Evolutionary conservation across 768 basidiomycete species (phyloP), one percentile per base, ranked within the genome.

Genomic region (Pleurotus tuber-regium): DNA sequence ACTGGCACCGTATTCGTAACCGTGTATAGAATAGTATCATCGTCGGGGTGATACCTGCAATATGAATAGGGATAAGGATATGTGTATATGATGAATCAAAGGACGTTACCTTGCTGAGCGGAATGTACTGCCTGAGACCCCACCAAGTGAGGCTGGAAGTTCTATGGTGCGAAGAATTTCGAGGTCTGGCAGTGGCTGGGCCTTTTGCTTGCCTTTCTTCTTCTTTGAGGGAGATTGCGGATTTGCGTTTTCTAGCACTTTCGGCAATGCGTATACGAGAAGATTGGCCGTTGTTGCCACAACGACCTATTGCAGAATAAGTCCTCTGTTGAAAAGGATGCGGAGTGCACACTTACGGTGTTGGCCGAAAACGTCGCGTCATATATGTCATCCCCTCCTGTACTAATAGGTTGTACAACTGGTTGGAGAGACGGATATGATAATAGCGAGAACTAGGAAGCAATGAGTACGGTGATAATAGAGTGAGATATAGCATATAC

Each of bases 321-420:
- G 16, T 39, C 19, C 4, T 25, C n/a, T 30, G 29, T 49, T 51
- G 21, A 25, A 51, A 24, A 25, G 6, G 30, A 55, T 2, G 52
- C 41, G 30, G 33, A 26, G 54, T 38, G 12, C n/a, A 8, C 14
- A 66, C 75, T 53, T 61, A 90, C 90, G 18, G 76, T 80, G 9
- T 77, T 75, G 4, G 74, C 68, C 23, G 87, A 86, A 72, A 97
- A 89, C 5, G 90, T 78, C 14, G 82, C 83, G 60, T 96, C 94
- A 53, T 92, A 96, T 39, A 98, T 83, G 66, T 97, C 56, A 31
- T 44, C 93, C 40, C 84, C 86, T 10, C 80, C 79, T 12, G 82
- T 73, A 38, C 83, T 71, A 36, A 90, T 71, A 3, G 82, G 63
- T 18, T 65, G 64, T 12, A 73, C 77, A 19, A 70, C 68, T 8